Percentiles rank a stretch among this genome's conserved stretches.
phyloP scores from a whole-genome alignment of 352 stramenopile genomes.

The Globisporangium acanthophoron region DNA sequence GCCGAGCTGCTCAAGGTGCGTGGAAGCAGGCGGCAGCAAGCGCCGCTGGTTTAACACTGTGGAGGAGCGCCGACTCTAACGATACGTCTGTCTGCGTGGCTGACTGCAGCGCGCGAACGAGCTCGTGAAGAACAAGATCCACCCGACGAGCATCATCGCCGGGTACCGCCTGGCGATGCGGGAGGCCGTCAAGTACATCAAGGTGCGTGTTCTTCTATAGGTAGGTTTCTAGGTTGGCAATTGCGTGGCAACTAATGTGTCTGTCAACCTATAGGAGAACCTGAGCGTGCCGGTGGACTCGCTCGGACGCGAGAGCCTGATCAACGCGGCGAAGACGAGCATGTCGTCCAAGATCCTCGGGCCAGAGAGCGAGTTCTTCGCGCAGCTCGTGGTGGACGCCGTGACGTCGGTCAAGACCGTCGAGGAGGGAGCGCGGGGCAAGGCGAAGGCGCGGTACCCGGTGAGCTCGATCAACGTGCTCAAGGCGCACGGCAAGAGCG shows the following conservation, averaged over 20 bases:
- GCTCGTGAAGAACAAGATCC: constrained; percentile 97
- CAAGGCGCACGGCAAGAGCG: constrained; percentile 93
- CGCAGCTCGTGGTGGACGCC: constrained; percentile 96
- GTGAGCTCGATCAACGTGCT: constrained; percentile 99
- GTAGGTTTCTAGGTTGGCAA: not conserved
- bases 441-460: constrained; percentile 90
- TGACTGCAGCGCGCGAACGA: constrained; percentile 90
- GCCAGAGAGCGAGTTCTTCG: constrained; percentile 96
- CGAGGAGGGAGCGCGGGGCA: constrained; percentile 76
- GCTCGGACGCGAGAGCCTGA: constrained; percentile 92
- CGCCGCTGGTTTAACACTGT: not conserved
- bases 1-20: constrained; percentile 93
- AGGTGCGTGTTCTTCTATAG: constrained; percentile 24
- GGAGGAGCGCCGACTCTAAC: not conserved
- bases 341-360: constrained; percentile 99
- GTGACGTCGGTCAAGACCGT: constrained; percentile 96
- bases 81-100: constrained; percentile 4
- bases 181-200: constrained; percentile 98
- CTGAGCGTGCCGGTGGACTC: constrained; percentile 94
- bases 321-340: constrained; percentile 97
- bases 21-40: not conserved
- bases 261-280: constrained; percentile 57
- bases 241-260: not conserved
- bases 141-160: constrained; percentile 98
- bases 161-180: constrained; percentile 99